phyloP scores from a whole-genome alignment of 148 eudicot species.

The Dysphania ambrosioides region DNA sequence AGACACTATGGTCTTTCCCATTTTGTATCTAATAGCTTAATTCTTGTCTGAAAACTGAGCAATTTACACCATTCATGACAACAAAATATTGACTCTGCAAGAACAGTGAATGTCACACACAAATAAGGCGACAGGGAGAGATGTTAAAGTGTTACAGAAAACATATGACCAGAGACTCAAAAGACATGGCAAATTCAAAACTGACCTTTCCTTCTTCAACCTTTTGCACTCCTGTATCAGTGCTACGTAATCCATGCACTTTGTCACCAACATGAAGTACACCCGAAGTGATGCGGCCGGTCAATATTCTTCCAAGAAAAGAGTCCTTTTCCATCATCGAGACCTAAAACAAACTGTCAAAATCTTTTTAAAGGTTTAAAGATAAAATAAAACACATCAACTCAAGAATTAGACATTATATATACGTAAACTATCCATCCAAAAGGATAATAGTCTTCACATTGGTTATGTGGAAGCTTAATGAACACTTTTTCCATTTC shows the following conservation, averaged over 20 bases:
- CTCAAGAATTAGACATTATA: neutral
- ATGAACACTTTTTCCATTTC: neutral
- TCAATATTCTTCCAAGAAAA: conserved; percentile 86
- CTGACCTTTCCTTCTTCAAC: conserved; percentile 95
- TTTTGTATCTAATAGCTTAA: neutral
- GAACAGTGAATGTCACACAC: too few relatives aligned
- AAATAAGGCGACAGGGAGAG: neutral
- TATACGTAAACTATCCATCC: neutral
- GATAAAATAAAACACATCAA: neutral
- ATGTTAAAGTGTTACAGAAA: neutral
- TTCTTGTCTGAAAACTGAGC: neutral
- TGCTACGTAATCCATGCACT: conserved; percentile 74
- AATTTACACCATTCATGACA: too few relatives aligned
- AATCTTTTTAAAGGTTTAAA: conserved; percentile 46
- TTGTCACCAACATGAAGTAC: conserved; percentile 76
- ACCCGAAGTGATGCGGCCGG: conserved; percentile 83
- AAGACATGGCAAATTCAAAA: conserved; percentile 3
- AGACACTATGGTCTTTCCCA: neutral
- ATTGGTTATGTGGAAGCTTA: neutral
- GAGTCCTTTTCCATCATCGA: conserved; percentile 97
- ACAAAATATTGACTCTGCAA: too few relatives aligned
- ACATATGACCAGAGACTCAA: neutral
- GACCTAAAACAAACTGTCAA: conserved; percentile 70
- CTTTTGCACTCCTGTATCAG: conserved; percentile 68
- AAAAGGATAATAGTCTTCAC: neutral